Base-by-base conservation (phyloP, 1,139 yeast species). In the Saccharomyces hybrid region DNA sequence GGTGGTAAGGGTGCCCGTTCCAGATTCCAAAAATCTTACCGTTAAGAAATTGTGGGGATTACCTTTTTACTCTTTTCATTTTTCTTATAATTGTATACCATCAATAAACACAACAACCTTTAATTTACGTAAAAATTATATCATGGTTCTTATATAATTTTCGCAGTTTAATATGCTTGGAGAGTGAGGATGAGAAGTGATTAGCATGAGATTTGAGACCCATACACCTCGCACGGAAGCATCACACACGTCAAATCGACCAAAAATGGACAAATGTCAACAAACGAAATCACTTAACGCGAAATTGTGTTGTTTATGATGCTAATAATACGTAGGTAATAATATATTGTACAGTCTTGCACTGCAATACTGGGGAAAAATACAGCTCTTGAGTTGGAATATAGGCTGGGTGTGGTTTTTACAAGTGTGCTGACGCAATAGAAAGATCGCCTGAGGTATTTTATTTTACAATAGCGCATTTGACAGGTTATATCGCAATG, bases 61-160 rank as follows among this genome's bases (percentile, higher is more conserved):
- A 19, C 19, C 19, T 19, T 19, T 19, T 19, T 19, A 19, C 19
- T 38, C 44, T 38, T 38, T 38, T 38, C 44, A 38, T 38, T 38
- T 38, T 38, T 19, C 44, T 38, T 38, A 38, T 38, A 38, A 38
- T 32, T 38, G 44, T 38, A 38, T 38, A 38, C 44, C 44, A 38
- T 38, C 44, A 38, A 38, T 38, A 38, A 38, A 38, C 44, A 38
- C 44, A 38, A 38, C 25, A 38, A 38, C 44, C 44, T 38, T 38
- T 38, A 38, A 38, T 38, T 38, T 38, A 38, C 44, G 44, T 38
- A 38, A 38, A 38, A 38, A 19, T 38, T 38, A 38, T 38, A 38
- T 38, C 6, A 16, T 19, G 44, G 44, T 38, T 38, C 13, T 13
- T 38, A 38, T 38, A 38, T 38, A 38, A 16, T 9, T 19, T 38